Base-by-base conservation (phyloP, 495 filamentous ascomycete species). In the Neurospora sp. region DNA sequence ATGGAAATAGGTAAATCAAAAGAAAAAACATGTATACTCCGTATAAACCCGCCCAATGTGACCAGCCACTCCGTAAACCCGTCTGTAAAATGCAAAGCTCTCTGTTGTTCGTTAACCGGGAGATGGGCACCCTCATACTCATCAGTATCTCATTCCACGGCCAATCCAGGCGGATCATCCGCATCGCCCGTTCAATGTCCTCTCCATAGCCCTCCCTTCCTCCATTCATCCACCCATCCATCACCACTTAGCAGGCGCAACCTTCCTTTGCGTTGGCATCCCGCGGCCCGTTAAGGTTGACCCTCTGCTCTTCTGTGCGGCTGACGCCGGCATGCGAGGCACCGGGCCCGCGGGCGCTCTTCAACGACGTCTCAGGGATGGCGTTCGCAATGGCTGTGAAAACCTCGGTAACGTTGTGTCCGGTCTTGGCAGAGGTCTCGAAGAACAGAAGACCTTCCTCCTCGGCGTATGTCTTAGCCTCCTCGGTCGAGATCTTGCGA, bases 381-480 rank as follows among this genome's bases (percentile, higher is more conserved):
- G 94, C 93, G 79, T 97, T 97, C 72, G 95, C 95, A 80, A 98
- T 98, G n/a, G 95, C 94, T 66, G 95, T 97, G 81, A 99, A 99
- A 31, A 99, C 96, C 76, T 96, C 94, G 75, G 91, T 89, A 39
- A 99, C 96, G 82, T 97, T 97, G 75, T 90, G 85, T 12, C 96
- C 96, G 4, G 94, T 94, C 89, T 99, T 99, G 59, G 96, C 96
- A 76, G 93, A 97, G 27, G 96, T 99, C 86, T 99, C 96, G 78
- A 97, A 99, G 84, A 98, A 99, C 76, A 99, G 79, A 70, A 98
- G 83, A 27, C 90, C 88, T 82, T 99, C 96, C 80, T 98, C 95
- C 71, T 98, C 94, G 14, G 96, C 96, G 85, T 98, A 98, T 41
- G 89, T 83, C 84, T 90, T 93, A n/a, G 94, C 96, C 83, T 97